Evolutionary conservation across 495 filamentous ascomycete species (phyloP), one percentile per base, ranked within the genome.

Genomic region (Annulohypoxylon maeteangense): DNA sequence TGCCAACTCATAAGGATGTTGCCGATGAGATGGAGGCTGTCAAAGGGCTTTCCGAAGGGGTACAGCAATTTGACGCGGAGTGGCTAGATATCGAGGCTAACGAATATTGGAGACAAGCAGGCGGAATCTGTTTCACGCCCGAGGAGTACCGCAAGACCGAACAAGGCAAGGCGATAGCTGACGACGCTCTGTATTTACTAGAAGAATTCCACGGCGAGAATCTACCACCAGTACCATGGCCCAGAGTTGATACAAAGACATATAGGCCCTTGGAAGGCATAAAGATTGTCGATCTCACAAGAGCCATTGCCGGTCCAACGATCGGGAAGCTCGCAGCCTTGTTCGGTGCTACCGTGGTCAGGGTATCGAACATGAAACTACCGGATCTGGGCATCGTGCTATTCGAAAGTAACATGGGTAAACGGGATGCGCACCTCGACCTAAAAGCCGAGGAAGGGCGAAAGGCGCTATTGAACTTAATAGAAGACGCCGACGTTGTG

Each of bases 271-370:
- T 91, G 12, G 86, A 84, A 0, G 87, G 87, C 0, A 75, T 90
- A 42, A 90, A 89, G 73, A 81, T 90, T 3, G 74, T 90, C 16
- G 88, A 90, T 53, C 76, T 90, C 40, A 86, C 87, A 1, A 78
- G 88, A 22, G 84, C 90, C n/a, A 89, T 90, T 60, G 87, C 88
- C 11, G 87, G 85, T 0, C 88, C 88, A 0, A 78, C 82, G 3
- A 81, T 90, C 25, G 83, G 83, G 1, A 75, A 80, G 11, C 83
- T 82, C 5, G 79, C 90, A 2, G 88, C 88, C 0, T 78, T 89
- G 29, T 81, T 86, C 51, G 89, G 89, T 8, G 89, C 89, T 0
- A 87, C 85, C 64, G 87, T 91, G 0, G 85, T 91, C 74, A 75
- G 87, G 2, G 80, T 90, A 10, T 89, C 87, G 2, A 83, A 84